Conservation (phyloP, 2,329 filamentous ascomycete species). For the Hypoxylon sp. region DNA sequence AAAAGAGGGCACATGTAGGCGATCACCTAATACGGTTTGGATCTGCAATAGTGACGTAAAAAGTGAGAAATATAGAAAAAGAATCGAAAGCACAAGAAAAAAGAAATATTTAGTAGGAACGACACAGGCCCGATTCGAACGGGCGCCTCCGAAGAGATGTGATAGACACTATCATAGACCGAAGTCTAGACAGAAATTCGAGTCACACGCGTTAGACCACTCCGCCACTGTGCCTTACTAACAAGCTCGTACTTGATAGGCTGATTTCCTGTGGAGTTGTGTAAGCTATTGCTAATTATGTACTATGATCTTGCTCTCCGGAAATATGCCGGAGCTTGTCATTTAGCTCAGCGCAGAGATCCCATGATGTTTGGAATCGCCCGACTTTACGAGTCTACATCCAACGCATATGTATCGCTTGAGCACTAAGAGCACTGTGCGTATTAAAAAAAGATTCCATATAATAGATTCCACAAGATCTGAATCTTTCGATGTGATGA, state of each 20-base stretch:
- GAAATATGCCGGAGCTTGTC: background rate
- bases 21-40: too few relatives aligned
- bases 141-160: slow-evolving; percentile 41
- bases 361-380: background rate
- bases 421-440: too few relatives aligned
- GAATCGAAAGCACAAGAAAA: background rate
- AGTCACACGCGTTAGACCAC: slow-evolving; percentile 40
- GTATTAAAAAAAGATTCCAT: too few relatives aligned
- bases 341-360: background rate
- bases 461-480: too few relatives aligned
- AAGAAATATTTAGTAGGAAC: slow-evolving; percentile 1
- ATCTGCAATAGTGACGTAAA: background rate
- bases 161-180: slow-evolving; percentile 1
- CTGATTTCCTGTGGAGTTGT: background rate
- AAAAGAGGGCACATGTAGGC: too few relatives aligned
- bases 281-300: background rate
- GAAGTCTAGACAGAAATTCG: slow-evolving; percentile 8
- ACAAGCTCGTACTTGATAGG: background rate
- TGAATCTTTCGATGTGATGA: too few relatives aligned
- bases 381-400: too few relatives aligned
- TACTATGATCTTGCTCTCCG: background rate
- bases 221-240: slow-evolving; percentile 13
- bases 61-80: background rate
- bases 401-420: too few relatives aligned
- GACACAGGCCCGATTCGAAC: slow-evolving; percentile 41